Conservation (phyloP, 371 early-diverging fungal genomes). For the Smittium mucronatum region DNA sequence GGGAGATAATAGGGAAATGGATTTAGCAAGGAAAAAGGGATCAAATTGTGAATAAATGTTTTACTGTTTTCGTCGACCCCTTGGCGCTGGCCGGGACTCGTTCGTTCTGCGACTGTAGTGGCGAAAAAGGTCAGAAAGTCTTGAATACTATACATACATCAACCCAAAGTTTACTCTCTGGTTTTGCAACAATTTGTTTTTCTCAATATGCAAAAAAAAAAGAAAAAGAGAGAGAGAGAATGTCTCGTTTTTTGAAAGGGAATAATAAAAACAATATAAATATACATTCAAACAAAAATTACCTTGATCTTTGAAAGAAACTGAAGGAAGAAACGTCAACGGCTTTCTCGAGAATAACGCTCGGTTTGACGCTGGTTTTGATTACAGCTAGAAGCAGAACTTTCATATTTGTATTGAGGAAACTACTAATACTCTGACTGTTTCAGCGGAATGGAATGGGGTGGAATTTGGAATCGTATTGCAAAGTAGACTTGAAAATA, state of each 20-base stretch:
- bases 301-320: conserved; percentile 80
- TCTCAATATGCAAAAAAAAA: neutral
- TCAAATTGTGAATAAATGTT: neutral
- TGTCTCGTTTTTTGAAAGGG: too few species aligned
- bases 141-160: conserved; percentile 47
- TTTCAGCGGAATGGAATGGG: too few species aligned
- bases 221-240: neutral
- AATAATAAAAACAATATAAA: too few species aligned
- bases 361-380: neutral
- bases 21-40: neutral
- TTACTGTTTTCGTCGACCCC: conserved; percentile 56
- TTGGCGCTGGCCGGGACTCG: conserved; percentile 65
- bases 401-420: conserved; percentile 14
- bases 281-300: too few species aligned
- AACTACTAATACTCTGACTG: too few species aligned
- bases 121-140: conserved; percentile 84
- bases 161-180: conserved; percentile 1
- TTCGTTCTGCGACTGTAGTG: conserved; percentile 75
- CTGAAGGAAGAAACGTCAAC: conserved; percentile 72
- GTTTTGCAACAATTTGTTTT: neutral
- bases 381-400: conserved; percentile 11
- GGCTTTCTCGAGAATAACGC: conserved; percentile 36
- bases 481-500: too few species aligned
- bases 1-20: neutral
- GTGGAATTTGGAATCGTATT: too few species aligned